Percentiles rank a stretch among this genome's conserved stretches.
phyloP scores from a whole-genome alignment of 169 alveolate genomes.

The Plasmodium inui region DNA sequence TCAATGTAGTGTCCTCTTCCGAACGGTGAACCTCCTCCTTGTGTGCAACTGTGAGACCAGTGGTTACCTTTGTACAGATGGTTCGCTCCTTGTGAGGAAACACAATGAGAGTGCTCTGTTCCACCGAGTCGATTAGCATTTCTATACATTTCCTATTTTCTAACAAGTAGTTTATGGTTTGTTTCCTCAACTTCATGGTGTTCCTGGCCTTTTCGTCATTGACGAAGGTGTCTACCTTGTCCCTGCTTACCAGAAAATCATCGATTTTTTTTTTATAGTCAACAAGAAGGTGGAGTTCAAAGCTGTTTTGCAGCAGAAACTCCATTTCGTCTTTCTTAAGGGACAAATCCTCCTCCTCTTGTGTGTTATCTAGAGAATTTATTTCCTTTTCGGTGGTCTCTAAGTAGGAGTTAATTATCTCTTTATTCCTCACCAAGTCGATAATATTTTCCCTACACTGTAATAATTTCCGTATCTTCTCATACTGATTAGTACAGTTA shows the following conservation, averaged over 20 bases:
- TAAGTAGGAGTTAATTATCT: conserved; percentile 19
- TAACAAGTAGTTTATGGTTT: conserved; percentile 31
- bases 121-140: conserved; percentile 5
- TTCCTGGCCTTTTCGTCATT: conserved; percentile 10
- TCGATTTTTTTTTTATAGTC: conserved; percentile 71
- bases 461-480: conserved; percentile 19
- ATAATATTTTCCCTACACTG: conserved; percentile 43
- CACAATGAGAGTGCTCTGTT: background rate
- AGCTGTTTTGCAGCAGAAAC: conserved; percentile 26
- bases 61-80: background rate
- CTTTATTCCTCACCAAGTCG: conserved; percentile 25
- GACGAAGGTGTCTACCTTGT: conserved; percentile 26
- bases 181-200: conserved; percentile 27
- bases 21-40: background rate
- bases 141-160: conserved; percentile 56
- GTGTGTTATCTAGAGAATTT: background rate
- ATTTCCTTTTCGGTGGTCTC: conserved; percentile 9
- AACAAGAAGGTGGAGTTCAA: conserved; percentile 42
- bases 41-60: background rate
- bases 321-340: conserved; percentile 12
- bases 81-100: background rate
- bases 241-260: conserved; percentile 51
- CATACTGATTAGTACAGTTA: conserved; percentile 1
- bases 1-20: background rate
- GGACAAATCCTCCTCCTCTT: background rate